Conservation (phyloP, 768 basidiomycete species). For the Collybia sp. region DNA sequence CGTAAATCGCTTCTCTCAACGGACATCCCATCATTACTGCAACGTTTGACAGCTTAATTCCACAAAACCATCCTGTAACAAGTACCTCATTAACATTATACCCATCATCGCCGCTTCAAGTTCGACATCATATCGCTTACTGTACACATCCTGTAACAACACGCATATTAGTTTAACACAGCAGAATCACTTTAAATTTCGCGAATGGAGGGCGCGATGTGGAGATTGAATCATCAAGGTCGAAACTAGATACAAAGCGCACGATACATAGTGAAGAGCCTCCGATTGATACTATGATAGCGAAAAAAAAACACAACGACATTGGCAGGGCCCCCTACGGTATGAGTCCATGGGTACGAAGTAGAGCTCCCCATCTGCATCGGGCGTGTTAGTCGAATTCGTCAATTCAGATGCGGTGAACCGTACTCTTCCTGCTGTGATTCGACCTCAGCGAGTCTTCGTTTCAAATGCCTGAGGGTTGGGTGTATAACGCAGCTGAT, state of each 20-base stretch:
- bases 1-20: conserved; percentile 13
- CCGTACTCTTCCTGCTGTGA: conserved; percentile 77
- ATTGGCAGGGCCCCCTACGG: conserved; percentile 15
- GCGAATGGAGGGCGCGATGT: no score
- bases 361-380: conserved; percentile 61
- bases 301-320: conserved; percentile 1
- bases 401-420: conserved; percentile 9
- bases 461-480: conserved; percentile 56
- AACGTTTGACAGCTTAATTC: conserved; percentile 23
- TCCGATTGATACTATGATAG: conserved; percentile 6
- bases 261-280: not conserved
- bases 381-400: conserved; percentile 9
- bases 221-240: not conserved
- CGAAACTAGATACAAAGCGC: not conserved
- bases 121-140: no score
- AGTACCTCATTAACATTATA: not conserved
- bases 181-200: no score
- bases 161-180: no score
- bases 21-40: conserved; percentile 30
- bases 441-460: conserved; percentile 65
- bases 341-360: conserved; percentile 45
- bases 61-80: not conserved
- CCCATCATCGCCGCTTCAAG: not conserved
- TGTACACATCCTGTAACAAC: no score
- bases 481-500: conserved; percentile 3